Percentiles rank a stretch among this genome's conserved stretches.
Conservation (phyloP, 441 rosid genomes). For the Brassica hybrid region DNA sequence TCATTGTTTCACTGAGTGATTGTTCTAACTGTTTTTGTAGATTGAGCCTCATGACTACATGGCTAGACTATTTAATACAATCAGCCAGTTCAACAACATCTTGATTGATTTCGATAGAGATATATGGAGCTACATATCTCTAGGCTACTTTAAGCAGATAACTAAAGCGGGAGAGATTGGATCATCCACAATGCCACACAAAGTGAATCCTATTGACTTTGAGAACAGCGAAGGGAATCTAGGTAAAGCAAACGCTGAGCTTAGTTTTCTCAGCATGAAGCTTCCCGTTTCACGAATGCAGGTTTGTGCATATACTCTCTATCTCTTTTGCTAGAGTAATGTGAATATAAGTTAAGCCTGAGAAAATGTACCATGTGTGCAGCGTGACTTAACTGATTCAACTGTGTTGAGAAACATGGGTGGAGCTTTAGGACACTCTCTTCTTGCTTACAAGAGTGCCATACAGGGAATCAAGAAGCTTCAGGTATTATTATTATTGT, state of each 20-base stretch:
- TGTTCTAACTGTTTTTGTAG: constrained; percentile 52
- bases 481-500: constrained; percentile 63
- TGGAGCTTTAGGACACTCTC: constrained; percentile 91
- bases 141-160: constrained; percentile 88
- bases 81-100: constrained; percentile 76
- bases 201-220: constrained; percentile 95
- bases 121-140: constrained; percentile 88
- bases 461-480: constrained; percentile 83
- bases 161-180: constrained; percentile 98
- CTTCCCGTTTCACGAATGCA: constrained; percentile 94
- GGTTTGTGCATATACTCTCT: constrained; percentile 45
- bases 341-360: not conserved
- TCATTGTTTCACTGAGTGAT: not conserved
- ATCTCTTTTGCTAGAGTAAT: not conserved
- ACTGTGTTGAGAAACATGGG: constrained; percentile 96
- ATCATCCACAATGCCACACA: constrained; percentile 98
- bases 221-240: constrained; percentile 98
- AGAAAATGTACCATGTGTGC: constrained; percentile 34
- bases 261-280: constrained; percentile 74
- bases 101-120: constrained; percentile 91
- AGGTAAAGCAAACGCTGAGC: constrained; percentile 85
- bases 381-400: constrained; percentile 96
- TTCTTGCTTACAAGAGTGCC: constrained; percentile 90
- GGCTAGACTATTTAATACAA: constrained; percentile 79
- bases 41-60: constrained; percentile 95